phyloP scores from a whole-genome alignment of 768 basidiomycete genomes.

The Russula compacta region DNA sequence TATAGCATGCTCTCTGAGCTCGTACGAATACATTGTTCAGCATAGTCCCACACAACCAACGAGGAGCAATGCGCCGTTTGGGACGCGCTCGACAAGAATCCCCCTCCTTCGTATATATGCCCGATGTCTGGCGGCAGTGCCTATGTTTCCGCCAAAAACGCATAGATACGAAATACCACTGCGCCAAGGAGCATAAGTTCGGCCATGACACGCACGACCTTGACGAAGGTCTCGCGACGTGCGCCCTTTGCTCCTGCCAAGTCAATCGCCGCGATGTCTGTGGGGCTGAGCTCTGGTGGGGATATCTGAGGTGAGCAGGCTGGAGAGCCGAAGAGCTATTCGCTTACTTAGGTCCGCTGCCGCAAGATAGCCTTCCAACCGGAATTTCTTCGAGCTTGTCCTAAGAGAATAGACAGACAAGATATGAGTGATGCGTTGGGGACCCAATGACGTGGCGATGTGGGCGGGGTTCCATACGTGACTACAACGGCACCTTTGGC shows the following conservation, averaged over 20 bases:
- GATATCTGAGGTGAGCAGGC: neutral
- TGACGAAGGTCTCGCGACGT: conserved; percentile 2
- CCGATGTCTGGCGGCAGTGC: neutral
- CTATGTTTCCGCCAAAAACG: neutral
- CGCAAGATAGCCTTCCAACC: conserved; percentile 57
- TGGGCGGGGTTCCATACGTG: conserved; percentile 35
- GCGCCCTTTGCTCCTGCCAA: conserved; percentile 41
- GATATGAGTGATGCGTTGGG: neutral
- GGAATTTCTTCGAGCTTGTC: conserved; percentile 53
- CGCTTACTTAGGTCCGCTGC: conserved; percentile 55
- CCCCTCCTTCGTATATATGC: neutral
- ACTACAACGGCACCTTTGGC: conserved; percentile 57
- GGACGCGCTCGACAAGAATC: neutral
- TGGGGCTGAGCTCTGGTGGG: conserved; percentile 36
- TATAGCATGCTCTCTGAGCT: neutral
- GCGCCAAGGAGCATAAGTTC: conserved; percentile 11
- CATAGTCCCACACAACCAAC: neutral
- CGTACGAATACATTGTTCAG: neutral
- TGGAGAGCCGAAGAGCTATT: neutral
- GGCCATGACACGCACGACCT: neutral
- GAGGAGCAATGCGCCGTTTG: neutral
- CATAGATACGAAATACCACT: conserved; percentile 3
- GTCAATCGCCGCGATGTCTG: conserved; percentile 50
- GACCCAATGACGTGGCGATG: neutral
- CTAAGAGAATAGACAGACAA: conserved; percentile 26